phyloP scores from a whole-genome alignment of 2,329 filamentous ascomycete species.

The Ophiocordyceps camponoti-floridani region DNA sequence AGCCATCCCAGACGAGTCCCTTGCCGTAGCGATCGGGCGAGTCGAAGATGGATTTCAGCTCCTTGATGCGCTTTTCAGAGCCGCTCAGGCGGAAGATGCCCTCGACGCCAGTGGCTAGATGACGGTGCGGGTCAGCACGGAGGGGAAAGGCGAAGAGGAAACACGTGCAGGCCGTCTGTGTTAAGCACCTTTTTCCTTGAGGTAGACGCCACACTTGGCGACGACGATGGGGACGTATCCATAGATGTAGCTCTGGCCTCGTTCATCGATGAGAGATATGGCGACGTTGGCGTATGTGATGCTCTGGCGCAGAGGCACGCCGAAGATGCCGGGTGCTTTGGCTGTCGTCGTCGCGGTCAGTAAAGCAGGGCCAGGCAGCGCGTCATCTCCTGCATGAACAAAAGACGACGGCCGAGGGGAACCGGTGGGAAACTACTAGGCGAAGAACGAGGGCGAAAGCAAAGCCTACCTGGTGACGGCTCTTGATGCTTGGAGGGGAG shows the following conservation, averaged over 20 bases:
- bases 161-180: neutral
- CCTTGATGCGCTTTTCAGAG: constrained; percentile 96
- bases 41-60: constrained; percentile 80
- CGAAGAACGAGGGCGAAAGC: neutral
- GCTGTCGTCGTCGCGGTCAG: constrained; percentile 23
- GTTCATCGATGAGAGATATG: constrained; percentile 84
- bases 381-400: no score
- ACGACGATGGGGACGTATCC: constrained; percentile 97
- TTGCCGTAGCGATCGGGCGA: constrained; percentile 93
- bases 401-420: no score
- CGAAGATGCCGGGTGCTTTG: constrained; percentile 66
- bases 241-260: constrained; percentile 92
- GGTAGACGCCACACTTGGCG: constrained; percentile 89
- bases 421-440: neutral
- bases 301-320: constrained; percentile 79
- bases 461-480: constrained; percentile 11
- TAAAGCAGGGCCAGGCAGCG: constrained; percentile 5
- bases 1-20: constrained; percentile 90
- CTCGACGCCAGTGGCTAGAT: constrained; percentile 72
- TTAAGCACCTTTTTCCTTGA: constrained; percentile 85
- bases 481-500: constrained; percentile 41
- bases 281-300: constrained; percentile 97
- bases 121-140: no score
- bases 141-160: neutral
- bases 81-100: constrained; percentile 93